These are phyloP conservation scores for Teunomyces aglyptinius DNA, from an alignment of 805 yeast species.

Conservation along the genomic window DNA sequence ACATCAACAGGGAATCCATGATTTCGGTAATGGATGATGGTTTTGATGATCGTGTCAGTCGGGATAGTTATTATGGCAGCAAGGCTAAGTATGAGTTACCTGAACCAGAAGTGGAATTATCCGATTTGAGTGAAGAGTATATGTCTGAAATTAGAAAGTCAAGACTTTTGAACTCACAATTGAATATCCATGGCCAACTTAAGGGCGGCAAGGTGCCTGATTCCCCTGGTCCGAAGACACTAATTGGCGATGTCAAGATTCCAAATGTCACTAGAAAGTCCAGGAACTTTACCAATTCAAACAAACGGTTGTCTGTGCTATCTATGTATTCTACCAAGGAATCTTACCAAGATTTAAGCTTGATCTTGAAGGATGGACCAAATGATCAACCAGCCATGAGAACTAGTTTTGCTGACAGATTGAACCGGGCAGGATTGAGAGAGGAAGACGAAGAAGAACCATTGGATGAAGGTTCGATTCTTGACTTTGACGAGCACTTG, in stretches of 20 bases:
- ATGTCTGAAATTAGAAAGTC: constrained; percentile 45
- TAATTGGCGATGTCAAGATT: constrained; percentile 60
- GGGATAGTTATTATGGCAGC: constrained; percentile 17
- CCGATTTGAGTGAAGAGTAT: constrained; percentile 43
- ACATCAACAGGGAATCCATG: constrained; percentile 32
- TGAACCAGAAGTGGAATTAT: constrained; percentile 33
- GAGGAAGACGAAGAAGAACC: constrained; percentile 28
- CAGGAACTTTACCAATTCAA: constrained; percentile 56
- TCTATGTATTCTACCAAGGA: constrained; percentile 68
- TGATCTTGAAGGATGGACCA: constrained; percentile 26
- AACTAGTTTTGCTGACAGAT: constrained; percentile 44
- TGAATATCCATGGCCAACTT: constrained; percentile 20
- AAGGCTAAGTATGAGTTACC: constrained; percentile 30
- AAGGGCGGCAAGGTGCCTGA: constrained; percentile 3
- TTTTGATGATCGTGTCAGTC: constrained; percentile 17
- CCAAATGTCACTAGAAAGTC: constrained; percentile 74
- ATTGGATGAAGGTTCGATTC: constrained; percentile 35
- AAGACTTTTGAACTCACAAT: constrained; percentile 43
- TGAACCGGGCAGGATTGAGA: constrained; percentile 35
- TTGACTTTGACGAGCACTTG: constrained; percentile 41
- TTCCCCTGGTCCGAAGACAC: constrained; percentile 41
- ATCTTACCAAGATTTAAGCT: constrained; percentile 58
- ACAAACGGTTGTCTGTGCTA: constrained; percentile 68
- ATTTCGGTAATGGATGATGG: constrained; percentile 28
- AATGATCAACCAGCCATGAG: constrained; percentile 19